Base-by-base conservation (phyloP, 2,329 filamentous ascomycete species). In the Dactylonectria estremocensis region DNA sequence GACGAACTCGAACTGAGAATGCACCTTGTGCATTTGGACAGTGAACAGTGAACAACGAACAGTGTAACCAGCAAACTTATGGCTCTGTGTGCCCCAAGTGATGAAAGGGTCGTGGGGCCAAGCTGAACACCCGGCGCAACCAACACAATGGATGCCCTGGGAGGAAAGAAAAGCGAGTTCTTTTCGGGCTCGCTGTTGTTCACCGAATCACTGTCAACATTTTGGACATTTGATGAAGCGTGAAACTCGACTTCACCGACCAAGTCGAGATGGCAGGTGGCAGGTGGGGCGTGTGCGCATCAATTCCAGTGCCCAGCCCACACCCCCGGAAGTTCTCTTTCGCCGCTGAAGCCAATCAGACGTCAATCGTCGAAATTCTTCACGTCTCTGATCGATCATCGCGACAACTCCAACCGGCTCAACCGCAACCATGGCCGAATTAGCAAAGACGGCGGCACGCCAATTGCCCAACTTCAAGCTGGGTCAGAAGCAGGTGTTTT, bases 401-500 rank as follows among this genome's bases (percentile, higher is more conserved):
- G 72, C 70, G 67, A 74, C 61, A 72, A 72, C 69, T 64, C 70
- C 70, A 57, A 66, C 69, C 68, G 69, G 66, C 66, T 60, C 64
- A 71, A 69, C 69, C 60, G 72, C 70, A 75, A 78, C 71, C 67
- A 84, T 84, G 83, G 80, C 83, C 45, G 77, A 81, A 68, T 78
- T 78, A 79, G 80, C 78, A 43, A 81, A 79, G 71, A 78, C 74
- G 54, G 78, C 77, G 43, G 80, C 79, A 70, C 79, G 81, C 67
- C 78, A 80, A 74, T 77, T 79, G 67, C 83, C 84, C 58, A 77
- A 77, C 71, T 87, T 87, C 72, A 83, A 77, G 71, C 77, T 89
- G 61, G 88, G 88, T 35, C 78, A 78, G 67, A 90, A 89, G 77
- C 80, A 88, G 73, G 78, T 90, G 50, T 90, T 83, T 69, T 78